Evolutionary conservation across 176 grass and related monocot genomes (phyloP).

Genomic region (Oryza nivara): DNA sequence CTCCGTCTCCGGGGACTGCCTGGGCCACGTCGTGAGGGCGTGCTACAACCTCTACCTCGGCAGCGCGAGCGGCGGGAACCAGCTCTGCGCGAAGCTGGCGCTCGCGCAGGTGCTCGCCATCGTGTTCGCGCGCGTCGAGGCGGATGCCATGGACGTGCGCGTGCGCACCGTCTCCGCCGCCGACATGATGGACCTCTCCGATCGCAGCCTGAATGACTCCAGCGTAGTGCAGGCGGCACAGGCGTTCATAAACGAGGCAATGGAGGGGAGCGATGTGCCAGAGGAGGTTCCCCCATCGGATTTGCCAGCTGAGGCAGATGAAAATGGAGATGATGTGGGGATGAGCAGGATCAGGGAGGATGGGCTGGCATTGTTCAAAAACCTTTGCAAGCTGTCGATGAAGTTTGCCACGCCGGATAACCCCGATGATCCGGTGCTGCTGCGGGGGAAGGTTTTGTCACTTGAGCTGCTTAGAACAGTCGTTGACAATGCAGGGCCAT

Average conservation of each 20-base stretch:
- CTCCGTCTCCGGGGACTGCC: slow-evolving; percentile 65
- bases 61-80: slow-evolving; percentile 73
- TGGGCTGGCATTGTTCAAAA: slow-evolving; percentile 83
- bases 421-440: slow-evolving; percentile 74
- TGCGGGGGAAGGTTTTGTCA: slow-evolving; percentile 88
- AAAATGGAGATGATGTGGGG: slow-evolving; percentile 20
- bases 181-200: slow-evolving; percentile 97
- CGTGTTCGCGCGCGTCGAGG: slow-evolving; percentile 70
- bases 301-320: slow-evolving; percentile 30
- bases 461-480: slow-evolving; percentile 90
- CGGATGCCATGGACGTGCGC: slow-evolving; percentile 56
- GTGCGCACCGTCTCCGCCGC: slow-evolving; percentile 73
- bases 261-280: slow-evolving; percentile 67
- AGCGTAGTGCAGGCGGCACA: slow-evolving; percentile 79
- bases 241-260: slow-evolving; percentile 85
- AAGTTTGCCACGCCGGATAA: slow-evolving; percentile 76
- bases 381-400: slow-evolving; percentile 92
- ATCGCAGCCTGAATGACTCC: slow-evolving; percentile 93
- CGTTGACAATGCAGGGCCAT: slow-evolving; percentile 69
- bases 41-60: slow-evolving; percentile 96
- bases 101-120: slow-evolving; percentile 85
- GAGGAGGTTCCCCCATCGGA: slow-evolving; percentile 10
- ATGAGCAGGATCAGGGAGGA: slow-evolving; percentile 82
- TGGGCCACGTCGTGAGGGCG: slow-evolving; percentile 69
- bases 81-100: slow-evolving; percentile 93